Evolutionary conservation across 164 flowering plant genomes (phyloP).

Genomic region (Aristolochia contorta): DNA sequence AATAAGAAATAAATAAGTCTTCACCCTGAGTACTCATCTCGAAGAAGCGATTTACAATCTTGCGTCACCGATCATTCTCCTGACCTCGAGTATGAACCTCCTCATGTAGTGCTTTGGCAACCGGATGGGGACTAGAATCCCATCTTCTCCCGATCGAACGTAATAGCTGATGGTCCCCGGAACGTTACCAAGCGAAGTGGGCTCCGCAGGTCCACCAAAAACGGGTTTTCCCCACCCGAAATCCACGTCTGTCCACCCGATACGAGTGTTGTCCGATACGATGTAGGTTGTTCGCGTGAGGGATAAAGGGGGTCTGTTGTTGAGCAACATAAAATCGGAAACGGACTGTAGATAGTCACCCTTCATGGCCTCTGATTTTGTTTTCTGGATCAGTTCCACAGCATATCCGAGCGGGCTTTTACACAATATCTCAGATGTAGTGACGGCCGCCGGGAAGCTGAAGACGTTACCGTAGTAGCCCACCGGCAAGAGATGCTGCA

Average conservation of each 20-base stretch:
- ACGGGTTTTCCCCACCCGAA: constrained; percentile 10
- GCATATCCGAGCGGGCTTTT: no score
- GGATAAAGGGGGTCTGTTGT: constrained; percentile 14
- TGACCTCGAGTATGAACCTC: no score
- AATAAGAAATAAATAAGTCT: no score
- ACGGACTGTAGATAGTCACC: no score
- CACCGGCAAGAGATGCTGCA: constrained; percentile 10
- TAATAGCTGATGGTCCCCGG: neutral
- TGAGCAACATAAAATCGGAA: constrained; percentile 16
- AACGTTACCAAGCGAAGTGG: neutral
- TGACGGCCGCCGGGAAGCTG: constrained; percentile 11
- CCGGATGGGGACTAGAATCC: neutral
- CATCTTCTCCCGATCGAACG: neutral
- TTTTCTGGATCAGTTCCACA: no score
- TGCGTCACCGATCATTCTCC: no score
- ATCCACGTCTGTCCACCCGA: neutral
- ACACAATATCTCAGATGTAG: constrained; percentile 8
- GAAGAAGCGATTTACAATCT: no score
- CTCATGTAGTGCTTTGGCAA: no score
- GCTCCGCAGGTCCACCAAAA: constrained; percentile 6
- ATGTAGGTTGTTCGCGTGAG: constrained; percentile 22
- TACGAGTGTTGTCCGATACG: constrained; percentile 29
- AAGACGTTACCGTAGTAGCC: constrained; percentile 26
- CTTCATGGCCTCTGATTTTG: no score
- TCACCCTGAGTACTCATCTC: no score